Evolutionary conservation across 1,284 basidiomycete genomes (phyloP), one percentile per base, ranked within the genome.

Genomic region (Sphagnurus paluster): DNA sequence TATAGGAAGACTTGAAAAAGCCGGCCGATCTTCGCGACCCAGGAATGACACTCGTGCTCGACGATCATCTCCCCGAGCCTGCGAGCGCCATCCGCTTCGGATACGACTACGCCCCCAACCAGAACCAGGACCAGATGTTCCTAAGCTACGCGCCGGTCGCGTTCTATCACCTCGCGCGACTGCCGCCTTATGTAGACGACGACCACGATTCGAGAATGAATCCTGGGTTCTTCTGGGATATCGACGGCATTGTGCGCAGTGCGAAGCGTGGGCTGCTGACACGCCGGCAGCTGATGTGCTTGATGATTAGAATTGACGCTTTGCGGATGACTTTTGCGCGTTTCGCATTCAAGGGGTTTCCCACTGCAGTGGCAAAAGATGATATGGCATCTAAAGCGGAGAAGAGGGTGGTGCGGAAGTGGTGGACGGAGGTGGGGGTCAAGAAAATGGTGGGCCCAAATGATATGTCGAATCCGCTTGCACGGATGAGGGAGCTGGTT

Each of bases 121-220:
- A 49, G 16, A 20, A 40, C 17, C 16, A 9, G 16, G 21, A 33
- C 3, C 26, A 48, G 29, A 20, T 32, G 2, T 14, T 52, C 9
- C 35, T 44, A 7, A 30, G 17, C 10, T 54, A 54, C 21, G 19
- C 46, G 11, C 39, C 49, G 7, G 49, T 41, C 7, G 46, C 40
- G 11, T 48, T 54, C 17, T 54, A 54, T 32, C 50, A 49, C 30
- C 50, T 52, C n/a, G 48, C 53, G 2, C 26, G 49, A 25, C 35
- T 49, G 10, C 42, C 49, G 14, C 42, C 44, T 2, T 40, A 26
- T 24, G 47, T 44, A n/a, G 50, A 52, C 24, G 20, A 34, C 3
- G 47, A 47, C 21, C 37, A n/a, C n/a, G n/a, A 33, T 25, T 17
- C 24, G 24, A 44, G 25, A 13, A 24, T 32, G 26, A 39, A 23